A percentile compares a stretch with the other conserved stretches of the same genome.
Evolutionary conservation across 1,284 basidiomycete species (phyloP).

Genomic region (Fistulinella cinereoalba): DNA sequence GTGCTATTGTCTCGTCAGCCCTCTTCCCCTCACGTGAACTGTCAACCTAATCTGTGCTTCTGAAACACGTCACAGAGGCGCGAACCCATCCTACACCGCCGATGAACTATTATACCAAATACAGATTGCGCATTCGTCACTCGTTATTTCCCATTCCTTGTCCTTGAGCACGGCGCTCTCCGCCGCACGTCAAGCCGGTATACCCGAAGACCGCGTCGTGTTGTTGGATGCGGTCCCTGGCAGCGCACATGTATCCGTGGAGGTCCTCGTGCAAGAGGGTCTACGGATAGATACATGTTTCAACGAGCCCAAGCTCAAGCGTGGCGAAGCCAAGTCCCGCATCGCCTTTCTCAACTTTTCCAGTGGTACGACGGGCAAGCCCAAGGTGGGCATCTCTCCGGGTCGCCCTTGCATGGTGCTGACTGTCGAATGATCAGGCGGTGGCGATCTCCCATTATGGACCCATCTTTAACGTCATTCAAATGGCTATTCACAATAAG

Average conservation of each 20-base stretch:
- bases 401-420: background rate
- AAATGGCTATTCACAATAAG: slow-evolving; percentile 48
- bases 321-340: slow-evolving; percentile 68
- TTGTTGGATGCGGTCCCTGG: slow-evolving; percentile 41
- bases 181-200: slow-evolving; percentile 52
- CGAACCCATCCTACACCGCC: slow-evolving; percentile 66
- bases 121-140: slow-evolving; percentile 49
- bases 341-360: slow-evolving; percentile 75
- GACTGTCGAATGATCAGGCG: slow-evolving; percentile 38
- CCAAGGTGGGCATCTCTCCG: slow-evolving; percentile 46
- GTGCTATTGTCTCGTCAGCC: slow-evolving; percentile 62
- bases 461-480: slow-evolving; percentile 58
- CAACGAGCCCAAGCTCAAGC: slow-evolving; percentile 43
- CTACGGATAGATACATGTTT: slow-evolving; percentile 34
- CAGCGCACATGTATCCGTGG: slow-evolving; percentile 32
- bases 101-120: slow-evolving; percentile 69
- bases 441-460: slow-evolving; percentile 63
- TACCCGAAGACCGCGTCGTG: slow-evolving; percentile 52
- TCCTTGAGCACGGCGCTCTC: slow-evolving; percentile 48
- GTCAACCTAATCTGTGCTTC: background rate
- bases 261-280: slow-evolving; percentile 41
- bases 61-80: slow-evolving; percentile 30
- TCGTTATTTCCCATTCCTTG: slow-evolving; percentile 59
- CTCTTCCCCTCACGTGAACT: background rate
- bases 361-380: slow-evolving; percentile 65